Base-by-base conservation (phyloP, 768 basidiomycete species). In the Astraeus odoratus region DNA sequence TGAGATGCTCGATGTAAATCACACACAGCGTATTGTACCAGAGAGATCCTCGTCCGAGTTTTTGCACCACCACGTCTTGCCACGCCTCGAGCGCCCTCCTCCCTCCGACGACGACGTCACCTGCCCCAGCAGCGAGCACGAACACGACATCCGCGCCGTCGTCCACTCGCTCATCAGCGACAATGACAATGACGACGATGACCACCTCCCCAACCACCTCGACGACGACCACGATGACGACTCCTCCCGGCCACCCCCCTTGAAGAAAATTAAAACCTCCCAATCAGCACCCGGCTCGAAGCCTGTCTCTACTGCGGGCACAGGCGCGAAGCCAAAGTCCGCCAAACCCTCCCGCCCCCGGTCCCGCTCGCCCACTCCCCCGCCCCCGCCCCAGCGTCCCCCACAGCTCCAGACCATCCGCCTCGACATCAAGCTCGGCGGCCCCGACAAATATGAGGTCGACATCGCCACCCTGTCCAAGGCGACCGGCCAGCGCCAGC, bases 401-500 rank as follows among this genome's bases (percentile, higher is more conserved):
- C 74, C 73, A 4, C 79, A 75, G 0, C 62, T 80, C 15, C 67
- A 73, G 43, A 89, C 86, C 2, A 72, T 89, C 39, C 72, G 86
- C 3, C 72, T 89, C 19, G 71, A 81, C 3, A 86, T 90, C 55
- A 61, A 39, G 8, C 74, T 90, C 3, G 86, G 84, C 3, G 86
- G 86, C 0, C 84, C 83, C 1, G 72, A 76, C 1, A 80, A 82
- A 52, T 89, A 88, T 60, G 83, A 84, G 46, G 79, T 88, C 37
- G 79, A 88, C 54, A 75, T 88, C 47, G 54, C 74, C 6, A 52
- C 61, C 18, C 65, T 78, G 25, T 73, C 84, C 23, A 79, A 80
- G 51, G 74, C 70, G 8, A 77, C 80, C 1, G 85, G 85, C 6
- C 86, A 86, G 61, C 70, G 81, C 12, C 69, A 70, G 1, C 66